Evolutionary conservation across 2,329 filamentous ascomycete genomes (phyloP).

Genomic region (Calycina herbarum): DNA sequence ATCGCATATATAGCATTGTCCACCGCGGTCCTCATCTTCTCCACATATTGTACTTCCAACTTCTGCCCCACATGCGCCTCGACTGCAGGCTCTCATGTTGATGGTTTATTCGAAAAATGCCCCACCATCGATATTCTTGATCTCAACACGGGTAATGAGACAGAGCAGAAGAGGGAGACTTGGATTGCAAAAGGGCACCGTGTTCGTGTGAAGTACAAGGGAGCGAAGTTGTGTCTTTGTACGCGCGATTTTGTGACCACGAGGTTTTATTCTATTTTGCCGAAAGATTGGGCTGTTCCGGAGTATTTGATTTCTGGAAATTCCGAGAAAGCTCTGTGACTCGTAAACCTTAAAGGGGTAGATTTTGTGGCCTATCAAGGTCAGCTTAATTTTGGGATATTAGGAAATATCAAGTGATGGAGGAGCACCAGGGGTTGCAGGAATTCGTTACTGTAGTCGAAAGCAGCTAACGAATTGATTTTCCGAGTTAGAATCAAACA

Average conservation of each 20-base stretch:
- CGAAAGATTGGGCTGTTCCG: conserved; percentile 11
- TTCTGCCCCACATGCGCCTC: conserved; percentile 1
- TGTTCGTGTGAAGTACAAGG: not conserved
- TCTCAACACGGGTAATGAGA: not conserved
- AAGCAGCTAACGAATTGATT: no score
- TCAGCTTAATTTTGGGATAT: no score
- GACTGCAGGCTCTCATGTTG: no score
- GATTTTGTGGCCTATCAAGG: no score
- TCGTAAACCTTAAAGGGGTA: no score
- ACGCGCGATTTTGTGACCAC: not conserved
- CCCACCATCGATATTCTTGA: conserved; percentile 6
- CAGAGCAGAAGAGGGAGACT: no score
- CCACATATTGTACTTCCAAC: conserved; percentile 39
- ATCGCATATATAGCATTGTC: conserved; percentile 39
- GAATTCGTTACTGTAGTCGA: no score
- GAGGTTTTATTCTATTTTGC: conserved; percentile 3
- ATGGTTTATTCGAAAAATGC: conserved; percentile 34
- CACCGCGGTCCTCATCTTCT: conserved; percentile 39
- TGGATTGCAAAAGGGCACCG: no score
- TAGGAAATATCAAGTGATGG: no score
- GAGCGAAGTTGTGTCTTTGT: conserved; percentile 5
- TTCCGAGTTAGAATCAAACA: no score
- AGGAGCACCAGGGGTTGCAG: no score
- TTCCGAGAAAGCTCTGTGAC: no score
- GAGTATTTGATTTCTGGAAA: not conserved